Base-by-base conservation (phyloP, 345 rosid species). In the Viola odorata region DNA sequence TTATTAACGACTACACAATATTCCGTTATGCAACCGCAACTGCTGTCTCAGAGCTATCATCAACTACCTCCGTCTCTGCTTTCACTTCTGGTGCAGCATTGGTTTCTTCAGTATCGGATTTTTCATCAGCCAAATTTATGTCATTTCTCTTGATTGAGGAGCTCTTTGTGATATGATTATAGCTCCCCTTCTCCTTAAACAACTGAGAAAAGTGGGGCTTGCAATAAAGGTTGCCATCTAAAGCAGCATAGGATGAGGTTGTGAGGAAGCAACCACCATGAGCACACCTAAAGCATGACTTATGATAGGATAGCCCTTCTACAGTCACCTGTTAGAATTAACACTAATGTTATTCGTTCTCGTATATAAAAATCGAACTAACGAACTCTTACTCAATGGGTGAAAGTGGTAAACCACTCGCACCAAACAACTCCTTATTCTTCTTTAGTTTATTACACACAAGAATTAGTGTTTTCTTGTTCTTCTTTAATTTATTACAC, bases 141-240 rank as follows among this genome's bases (percentile, higher is more conserved):
- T 23, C 56, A 23, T 12, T 67, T 39, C 66, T 69, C 74, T 69
- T 78, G 50, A 45, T 10, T 6, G 79, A 66, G 12, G 74, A 45
- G 10, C 65, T 50, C 76, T 76, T 76, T 54, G 37, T 71, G 73
- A 81, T 69, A 53, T 74, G 55, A 49, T 14, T 76, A 63, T 78
- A 78, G 72, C 71, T 56, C n/a, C 86, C 86, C 42, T 68, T 82
- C 72, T 79, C 78, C 69, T 75, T 82, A 70, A 82, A 82, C 59
- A 82, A 69, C 72, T 82, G 86, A 3, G 78, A 57, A 41, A 79
- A 82, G 61, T 82, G 86, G 56, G 53, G 78, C 73, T 82, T 82
- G 74, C 84, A 82, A 71, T 77, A 82, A 10, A 82, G 60, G 56
- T 70, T 45, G 0, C 86, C 84, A 37, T 82, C 83, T 14, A 82